phyloP scores from a whole-genome alignment of 768 basidiomycete species.

The Leucocoprinus sp. region DNA sequence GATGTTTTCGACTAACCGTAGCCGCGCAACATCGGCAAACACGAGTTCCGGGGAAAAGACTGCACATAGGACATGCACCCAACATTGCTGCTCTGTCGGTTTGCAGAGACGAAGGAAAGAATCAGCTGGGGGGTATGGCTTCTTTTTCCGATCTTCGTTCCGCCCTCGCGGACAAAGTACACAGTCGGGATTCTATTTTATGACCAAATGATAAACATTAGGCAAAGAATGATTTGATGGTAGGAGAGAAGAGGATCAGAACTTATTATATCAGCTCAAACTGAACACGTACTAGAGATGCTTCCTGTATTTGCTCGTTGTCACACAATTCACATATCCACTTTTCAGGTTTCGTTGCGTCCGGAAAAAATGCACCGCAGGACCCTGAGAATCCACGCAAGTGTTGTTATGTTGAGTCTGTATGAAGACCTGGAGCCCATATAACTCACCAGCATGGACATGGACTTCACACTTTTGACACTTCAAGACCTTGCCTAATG shows the following conservation, averaged over 20 bases:
- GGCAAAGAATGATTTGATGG: too few species aligned
- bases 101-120: slow-evolving; percentile 72
- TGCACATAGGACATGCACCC: slow-evolving; percentile 88
- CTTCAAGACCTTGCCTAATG: slow-evolving; percentile 68
- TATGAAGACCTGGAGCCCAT: slow-evolving; percentile 1
- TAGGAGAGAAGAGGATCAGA: neutral
- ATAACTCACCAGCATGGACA: slow-evolving; percentile 64
- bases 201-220: too few species aligned
- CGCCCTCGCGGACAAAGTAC: slow-evolving; percentile 68
- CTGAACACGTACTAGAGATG: slow-evolving; percentile 55
- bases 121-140: slow-evolving; percentile 42
- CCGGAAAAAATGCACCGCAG: slow-evolving; percentile 60
- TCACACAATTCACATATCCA: slow-evolving; percentile 88
- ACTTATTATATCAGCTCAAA: neutral
- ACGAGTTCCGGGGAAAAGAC: slow-evolving; percentile 80
- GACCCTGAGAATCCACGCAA: slow-evolving; percentile 15
- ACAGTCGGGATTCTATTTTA: slow-evolving; percentile 69
- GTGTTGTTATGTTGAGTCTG: slow-evolving; percentile 8
- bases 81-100: slow-evolving; percentile 88
- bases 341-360: slow-evolving; percentile 53
- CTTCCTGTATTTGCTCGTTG: slow-evolving; percentile 76
- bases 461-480: slow-evolving; percentile 76
- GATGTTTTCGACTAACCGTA: slow-evolving; percentile 83
- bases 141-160: slow-evolving; percentile 40
- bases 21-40: slow-evolving; percentile 65